Conservation (phyloP, 2,329 filamentous ascomycete species). For the Arthrinium phaeospermum region DNA sequence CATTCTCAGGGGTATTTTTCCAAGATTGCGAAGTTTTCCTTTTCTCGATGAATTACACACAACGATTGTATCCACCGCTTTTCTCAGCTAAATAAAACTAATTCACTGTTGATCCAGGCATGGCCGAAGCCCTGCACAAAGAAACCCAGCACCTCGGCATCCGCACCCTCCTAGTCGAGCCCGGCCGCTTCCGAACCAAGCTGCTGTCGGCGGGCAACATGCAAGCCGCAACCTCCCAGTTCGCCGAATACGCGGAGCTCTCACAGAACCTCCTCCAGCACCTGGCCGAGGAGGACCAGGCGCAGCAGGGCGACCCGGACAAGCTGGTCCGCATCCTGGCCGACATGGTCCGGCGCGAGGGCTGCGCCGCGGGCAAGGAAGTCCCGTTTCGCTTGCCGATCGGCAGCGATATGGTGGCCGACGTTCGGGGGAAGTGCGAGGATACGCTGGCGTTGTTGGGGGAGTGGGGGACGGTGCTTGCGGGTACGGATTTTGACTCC, state of each 20-base stretch:
- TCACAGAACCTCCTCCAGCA: conserved; percentile 16
- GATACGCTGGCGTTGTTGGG: conserved; percentile 24
- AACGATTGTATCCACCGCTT: too few relatives aligned
- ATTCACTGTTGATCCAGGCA: neutral
- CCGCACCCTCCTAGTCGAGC: conserved; percentile 28
- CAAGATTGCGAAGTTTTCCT: neutral
- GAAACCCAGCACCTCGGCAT: conserved; percentile 28
- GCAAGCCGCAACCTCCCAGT: conserved; percentile 13
- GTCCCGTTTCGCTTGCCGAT: conserved; percentile 28
- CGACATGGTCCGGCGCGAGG: conserved; percentile 24
- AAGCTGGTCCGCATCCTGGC: conserved; percentile 19
- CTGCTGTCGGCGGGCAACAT: conserved; percentile 25
- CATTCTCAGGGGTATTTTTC: too few relatives aligned
- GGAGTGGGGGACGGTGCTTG: conserved; percentile 27
- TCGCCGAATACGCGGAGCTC: conserved; percentile 25
- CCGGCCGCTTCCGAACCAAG: conserved; percentile 28
- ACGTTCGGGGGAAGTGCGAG: conserved; percentile 28
- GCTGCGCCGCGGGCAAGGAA: conserved; percentile 25
- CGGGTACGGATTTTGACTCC: conserved; percentile 25
- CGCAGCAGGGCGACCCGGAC: conserved; percentile 26
- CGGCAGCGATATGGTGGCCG: conserved; percentile 24
- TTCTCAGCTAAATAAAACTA: too few relatives aligned
- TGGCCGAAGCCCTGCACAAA: conserved; percentile 25
- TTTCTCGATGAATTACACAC: too few relatives aligned
- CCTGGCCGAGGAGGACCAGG: conserved; percentile 25